Conservation (phyloP, 2,329 filamentous ascomycete species). For the Fusarium beomiforme region DNA sequence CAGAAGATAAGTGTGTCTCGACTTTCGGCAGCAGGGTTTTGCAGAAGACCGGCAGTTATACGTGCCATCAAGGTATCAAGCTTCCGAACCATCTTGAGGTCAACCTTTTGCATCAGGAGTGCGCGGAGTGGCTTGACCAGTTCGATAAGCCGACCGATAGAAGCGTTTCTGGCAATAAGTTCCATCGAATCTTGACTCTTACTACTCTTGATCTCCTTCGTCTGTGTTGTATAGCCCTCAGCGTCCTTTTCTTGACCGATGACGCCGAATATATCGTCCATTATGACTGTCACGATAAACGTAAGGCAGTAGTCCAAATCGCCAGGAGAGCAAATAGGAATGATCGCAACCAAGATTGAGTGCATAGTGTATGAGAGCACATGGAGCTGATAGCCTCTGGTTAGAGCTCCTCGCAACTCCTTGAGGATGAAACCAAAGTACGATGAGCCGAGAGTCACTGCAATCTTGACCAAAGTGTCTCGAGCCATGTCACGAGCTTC, state of each 20-base stretch:
- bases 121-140: conserved; percentile 82
- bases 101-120: conserved; percentile 84
- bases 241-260: conserved; percentile 97
- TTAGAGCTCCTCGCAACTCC: conserved; percentile 84
- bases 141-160: conserved; percentile 76
- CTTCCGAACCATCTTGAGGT: conserved; percentile 84
- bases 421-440: conserved; percentile 95
- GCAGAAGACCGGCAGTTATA: conserved; percentile 82
- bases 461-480: conserved; percentile 86
- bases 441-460: conserved; percentile 79
- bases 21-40: conserved; percentile 81
- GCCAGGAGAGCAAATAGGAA: conserved; percentile 78
- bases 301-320: conserved; percentile 89
- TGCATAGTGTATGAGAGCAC: conserved; percentile 96
- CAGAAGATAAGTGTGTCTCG: conserved; percentile 92
- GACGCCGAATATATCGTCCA: conserved; percentile 97
- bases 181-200: conserved; percentile 99
- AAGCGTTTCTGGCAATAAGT: conserved; percentile 83
- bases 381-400: conserved; percentile 90
- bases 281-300: conserved; percentile 82
- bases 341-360: conserved; percentile 81
- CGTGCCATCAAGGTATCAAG: conserved; percentile 88
- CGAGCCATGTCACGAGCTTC: conserved; percentile 92
- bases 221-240: conserved; percentile 92
- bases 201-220: conserved; percentile 97